Conservation (phyloP, 768 basidiomycete genomes). For the Hygrocybe punicea region DNA sequence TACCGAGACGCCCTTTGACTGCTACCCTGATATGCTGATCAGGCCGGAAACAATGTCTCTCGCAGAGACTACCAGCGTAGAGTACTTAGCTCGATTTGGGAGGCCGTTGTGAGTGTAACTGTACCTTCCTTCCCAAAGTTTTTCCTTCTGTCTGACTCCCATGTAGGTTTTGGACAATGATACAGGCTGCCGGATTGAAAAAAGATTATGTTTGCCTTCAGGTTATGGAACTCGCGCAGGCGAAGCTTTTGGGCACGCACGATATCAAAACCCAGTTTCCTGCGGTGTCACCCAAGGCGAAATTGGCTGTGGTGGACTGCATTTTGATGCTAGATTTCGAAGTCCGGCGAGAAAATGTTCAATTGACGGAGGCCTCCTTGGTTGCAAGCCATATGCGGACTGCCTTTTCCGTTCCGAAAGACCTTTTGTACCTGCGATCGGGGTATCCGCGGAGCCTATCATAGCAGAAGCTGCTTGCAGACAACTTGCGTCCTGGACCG, state of each 20-base stretch:
- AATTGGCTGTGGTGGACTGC: slow-evolving; percentile 12
- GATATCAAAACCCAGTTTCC: background rate
- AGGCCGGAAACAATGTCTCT: background rate
- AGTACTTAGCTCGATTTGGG: background rate
- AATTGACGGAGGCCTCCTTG: slow-evolving; percentile 7
- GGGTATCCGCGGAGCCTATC: slow-evolving; percentile 16
- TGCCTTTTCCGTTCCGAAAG: slow-evolving; percentile 16
- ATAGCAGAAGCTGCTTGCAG: too few relatives aligned
- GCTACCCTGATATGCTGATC: background rate
- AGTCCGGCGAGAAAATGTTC: background rate
- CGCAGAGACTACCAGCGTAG: background rate
- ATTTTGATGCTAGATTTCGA: slow-evolving; percentile 15
- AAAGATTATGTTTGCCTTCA: background rate
- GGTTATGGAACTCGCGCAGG: background rate
- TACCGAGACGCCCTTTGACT: slow-evolving; percentile 1
- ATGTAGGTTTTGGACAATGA: background rate
- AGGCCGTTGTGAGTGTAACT: background rate
- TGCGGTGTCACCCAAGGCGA: background rate
- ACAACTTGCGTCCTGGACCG: slow-evolving; percentile 12
- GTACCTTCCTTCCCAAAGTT: background rate
- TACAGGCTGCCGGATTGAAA: background rate
- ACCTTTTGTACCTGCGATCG: slow-evolving; percentile 13
- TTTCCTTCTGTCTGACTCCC: background rate
- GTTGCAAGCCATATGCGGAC: slow-evolving; percentile 21
- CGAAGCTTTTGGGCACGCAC: background rate